phyloP scores from a whole-genome alignment of 306 rosid species.

The Medicago lupulina region DNA sequence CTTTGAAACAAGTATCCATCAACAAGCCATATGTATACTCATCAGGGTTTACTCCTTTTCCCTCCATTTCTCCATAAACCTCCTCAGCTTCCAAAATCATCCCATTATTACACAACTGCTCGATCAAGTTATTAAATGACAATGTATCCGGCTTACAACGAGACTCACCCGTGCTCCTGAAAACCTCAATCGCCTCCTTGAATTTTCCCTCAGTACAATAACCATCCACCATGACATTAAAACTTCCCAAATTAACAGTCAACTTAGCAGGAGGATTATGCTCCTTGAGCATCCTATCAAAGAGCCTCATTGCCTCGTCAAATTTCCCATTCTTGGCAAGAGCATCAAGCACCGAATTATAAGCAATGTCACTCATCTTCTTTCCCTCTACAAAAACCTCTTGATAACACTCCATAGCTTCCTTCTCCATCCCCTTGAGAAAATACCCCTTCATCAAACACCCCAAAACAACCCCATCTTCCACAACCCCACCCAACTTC shows the following conservation, averaged over 20 bases:
- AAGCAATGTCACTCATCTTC: conserved; percentile 76
- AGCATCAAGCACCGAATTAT: conserved; percentile 86
- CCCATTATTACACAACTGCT: conserved; percentile 75
- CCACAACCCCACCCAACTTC: conserved; percentile 65
- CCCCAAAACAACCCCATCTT: conserved; percentile 84
- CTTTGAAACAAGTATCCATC: conserved; percentile 91
- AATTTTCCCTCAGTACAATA: conserved; percentile 72
- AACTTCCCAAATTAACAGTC: conserved; percentile 85
- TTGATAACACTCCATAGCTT: conserved; percentile 82
- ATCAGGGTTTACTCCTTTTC: conserved; percentile 82
- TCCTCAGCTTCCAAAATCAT: conserved; percentile 76
- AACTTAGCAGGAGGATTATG: conserved; percentile 66
- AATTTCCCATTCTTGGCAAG: conserved; percentile 78
- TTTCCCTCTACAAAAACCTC: conserved; percentile 60
- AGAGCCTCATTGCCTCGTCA: conserved; percentile 70
- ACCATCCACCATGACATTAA: conserved; percentile 88
- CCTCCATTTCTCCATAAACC: conserved; percentile 77
- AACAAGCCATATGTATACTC: conserved; percentile 80
- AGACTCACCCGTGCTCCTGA: conserved; percentile 84
- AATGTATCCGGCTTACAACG: conserved; percentile 74
- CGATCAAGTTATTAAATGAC: conserved; percentile 92
- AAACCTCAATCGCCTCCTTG: conserved; percentile 76
- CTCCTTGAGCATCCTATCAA: conserved; percentile 71
- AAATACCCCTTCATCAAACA: conserved; percentile 90
- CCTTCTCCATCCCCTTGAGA: conserved; percentile 79